Conservation (phyloP, 139 green algal species). For the Desmodesmus armatus region DNA sequence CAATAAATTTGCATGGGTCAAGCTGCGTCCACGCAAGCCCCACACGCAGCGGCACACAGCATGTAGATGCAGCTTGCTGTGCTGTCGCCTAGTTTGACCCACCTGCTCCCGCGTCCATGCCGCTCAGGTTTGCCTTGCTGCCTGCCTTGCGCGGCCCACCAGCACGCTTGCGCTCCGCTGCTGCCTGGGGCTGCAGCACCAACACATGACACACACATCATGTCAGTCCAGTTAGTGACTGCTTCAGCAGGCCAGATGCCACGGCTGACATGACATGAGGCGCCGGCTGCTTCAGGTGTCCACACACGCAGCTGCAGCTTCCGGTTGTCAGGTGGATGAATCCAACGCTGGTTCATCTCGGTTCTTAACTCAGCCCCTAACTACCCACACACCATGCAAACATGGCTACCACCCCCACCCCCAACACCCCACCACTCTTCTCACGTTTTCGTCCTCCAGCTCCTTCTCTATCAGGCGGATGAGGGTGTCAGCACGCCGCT, state of each 20-base stretch:
- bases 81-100: too few species aligned
- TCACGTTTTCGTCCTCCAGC: conserved; percentile 64
- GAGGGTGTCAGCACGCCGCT: conserved; percentile 89
- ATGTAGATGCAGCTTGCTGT: too few species aligned
- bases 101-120: conserved; percentile 28
- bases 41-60: too few species aligned
- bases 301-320: background rate
- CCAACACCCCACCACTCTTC: background rate
- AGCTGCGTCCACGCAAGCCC: too few species aligned
- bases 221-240: background rate
- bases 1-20: too few species aligned
- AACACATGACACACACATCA: background rate
- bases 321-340: background rate
- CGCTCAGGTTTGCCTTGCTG: conserved; percentile 40
- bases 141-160: conserved; percentile 23
- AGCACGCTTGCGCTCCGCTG: conserved; percentile 14
- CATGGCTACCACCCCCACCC: background rate
- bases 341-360: background rate
- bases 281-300: background rate
- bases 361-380: background rate
- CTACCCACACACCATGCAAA: background rate
- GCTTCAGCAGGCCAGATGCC: background rate
- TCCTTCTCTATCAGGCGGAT: conserved; percentile 99
- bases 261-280: background rate
- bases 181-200: conserved; percentile 3